These are phyloP conservation scores for Choricystis sp. DNA, from an alignment of 139 green algal genomes.

Conservation along the genomic window DNA sequence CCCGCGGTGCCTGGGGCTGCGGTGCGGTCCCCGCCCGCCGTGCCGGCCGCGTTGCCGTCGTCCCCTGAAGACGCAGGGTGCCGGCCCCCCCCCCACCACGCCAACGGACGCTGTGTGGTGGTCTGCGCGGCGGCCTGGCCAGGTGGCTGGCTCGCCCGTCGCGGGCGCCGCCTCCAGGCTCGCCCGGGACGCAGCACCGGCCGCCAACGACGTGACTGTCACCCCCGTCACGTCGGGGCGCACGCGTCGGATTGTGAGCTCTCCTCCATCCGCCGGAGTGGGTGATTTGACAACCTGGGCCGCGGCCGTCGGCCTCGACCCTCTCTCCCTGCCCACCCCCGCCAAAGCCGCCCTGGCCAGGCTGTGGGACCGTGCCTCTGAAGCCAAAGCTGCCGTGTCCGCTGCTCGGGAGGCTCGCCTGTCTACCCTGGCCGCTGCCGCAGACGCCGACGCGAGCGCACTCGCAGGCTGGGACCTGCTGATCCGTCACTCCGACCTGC, in stretches of 20 bases:
- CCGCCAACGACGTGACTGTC: no score
- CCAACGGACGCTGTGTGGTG: background rate
- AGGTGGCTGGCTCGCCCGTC: background rate
- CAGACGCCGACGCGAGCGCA: background rate
- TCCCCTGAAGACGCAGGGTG: background rate
- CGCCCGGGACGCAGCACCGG: no score
- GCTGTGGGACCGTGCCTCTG: background rate
- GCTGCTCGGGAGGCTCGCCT: no score
- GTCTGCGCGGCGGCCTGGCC: background rate
- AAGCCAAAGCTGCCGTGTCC: background rate
- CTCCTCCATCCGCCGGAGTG: no score
- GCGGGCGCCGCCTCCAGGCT: background rate
- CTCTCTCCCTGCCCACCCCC: background rate
- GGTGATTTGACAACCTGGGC: background rate
- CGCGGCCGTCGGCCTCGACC: background rate
- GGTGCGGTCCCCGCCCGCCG: no score
- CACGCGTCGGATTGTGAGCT: no score
- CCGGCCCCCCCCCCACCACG: background rate
- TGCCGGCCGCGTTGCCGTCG: background rate
- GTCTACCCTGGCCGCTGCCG: background rate
- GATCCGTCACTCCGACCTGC: background rate
- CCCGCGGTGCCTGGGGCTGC: no score
- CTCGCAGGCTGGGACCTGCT: background rate
- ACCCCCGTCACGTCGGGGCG: no score
- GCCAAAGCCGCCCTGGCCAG: background rate